Conservation (phyloP, 192 early-diverging fungal genomes). For the Kappamyces sp. region DNA sequence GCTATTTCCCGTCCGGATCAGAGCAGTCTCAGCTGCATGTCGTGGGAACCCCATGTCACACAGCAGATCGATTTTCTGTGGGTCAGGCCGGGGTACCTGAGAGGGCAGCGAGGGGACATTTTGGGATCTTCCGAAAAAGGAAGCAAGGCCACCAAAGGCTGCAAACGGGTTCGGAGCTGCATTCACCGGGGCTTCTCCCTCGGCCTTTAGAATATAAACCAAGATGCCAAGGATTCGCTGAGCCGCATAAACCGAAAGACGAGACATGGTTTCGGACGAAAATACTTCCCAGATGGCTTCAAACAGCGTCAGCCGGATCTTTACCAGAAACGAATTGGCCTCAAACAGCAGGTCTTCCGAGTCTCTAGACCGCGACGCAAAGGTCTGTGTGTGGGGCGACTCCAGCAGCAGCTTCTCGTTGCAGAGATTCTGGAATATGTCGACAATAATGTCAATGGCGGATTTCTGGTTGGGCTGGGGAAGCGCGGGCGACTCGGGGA, state of each 20-base stretch:
- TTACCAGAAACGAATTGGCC: constrained; percentile 59
- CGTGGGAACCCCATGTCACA: constrained; percentile 84
- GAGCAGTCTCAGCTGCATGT: constrained; percentile 67
- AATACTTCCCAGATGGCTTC: constrained; percentile 60
- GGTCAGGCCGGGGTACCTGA: constrained; percentile 52
- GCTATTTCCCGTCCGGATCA: constrained; percentile 71
- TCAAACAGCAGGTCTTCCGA: constrained; percentile 56
- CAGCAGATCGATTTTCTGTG: constrained; percentile 60
- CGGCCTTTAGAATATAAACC: constrained; percentile 63
- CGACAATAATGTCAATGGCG: constrained; percentile 51
- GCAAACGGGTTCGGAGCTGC: constrained; percentile 1
- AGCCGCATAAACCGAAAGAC: constrained; percentile 17
- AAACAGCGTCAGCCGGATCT: constrained; percentile 54
- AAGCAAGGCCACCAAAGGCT: constrained; percentile 6
- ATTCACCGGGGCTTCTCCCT: constrained; percentile 57
- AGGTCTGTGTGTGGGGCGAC: constrained; percentile 56
- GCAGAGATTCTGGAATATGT: constrained; percentile 60
- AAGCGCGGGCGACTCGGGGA: constrained; percentile 21
- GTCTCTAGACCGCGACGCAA: constrained; percentile 54
- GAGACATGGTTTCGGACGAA: constrained; percentile 36
- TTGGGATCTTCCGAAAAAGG: constrained; percentile 17
- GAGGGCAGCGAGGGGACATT: constrained; percentile 7
- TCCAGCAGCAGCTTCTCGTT: constrained; percentile 70
- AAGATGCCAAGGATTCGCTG: constrained; percentile 57
- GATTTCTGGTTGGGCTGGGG: constrained; percentile 29